Evolutionary conservation across 768 basidiomycete genomes (phyloP).

Genomic region (Rubroboletus pulcherrimus): DNA sequence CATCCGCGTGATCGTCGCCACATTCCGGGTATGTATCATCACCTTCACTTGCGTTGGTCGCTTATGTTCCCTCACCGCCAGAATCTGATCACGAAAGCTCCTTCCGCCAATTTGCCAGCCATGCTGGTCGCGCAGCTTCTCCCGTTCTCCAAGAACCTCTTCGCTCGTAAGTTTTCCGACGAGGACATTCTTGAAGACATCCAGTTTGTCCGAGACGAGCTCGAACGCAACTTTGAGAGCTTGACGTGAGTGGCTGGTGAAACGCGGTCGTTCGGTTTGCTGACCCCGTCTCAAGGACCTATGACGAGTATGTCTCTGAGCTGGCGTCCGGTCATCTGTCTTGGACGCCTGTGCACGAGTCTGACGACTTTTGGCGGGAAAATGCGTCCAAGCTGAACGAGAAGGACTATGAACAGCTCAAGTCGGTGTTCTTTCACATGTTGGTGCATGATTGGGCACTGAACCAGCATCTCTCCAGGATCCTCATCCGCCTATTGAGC

Average conservation of each 20-base stretch:
- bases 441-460: neutral
- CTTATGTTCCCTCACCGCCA: constrained; percentile 27
- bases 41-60: neutral
- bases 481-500: constrained; percentile 66
- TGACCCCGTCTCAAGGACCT: constrained; percentile 57
- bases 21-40: constrained; percentile 62
- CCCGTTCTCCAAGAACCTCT: constrained; percentile 82
- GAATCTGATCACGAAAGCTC: constrained; percentile 90
- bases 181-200: constrained; percentile 94
- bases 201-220: constrained; percentile 79
- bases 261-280: neutral
- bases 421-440: constrained; percentile 42
- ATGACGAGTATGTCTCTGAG: constrained; percentile 94
- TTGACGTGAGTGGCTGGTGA: constrained; percentile 61
- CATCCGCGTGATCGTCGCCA: constrained; percentile 87
- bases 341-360: constrained; percentile 96
- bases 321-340: constrained; percentile 85
- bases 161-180: constrained; percentile 85
- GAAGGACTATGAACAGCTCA: constrained; percentile 76
- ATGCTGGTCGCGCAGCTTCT: constrained; percentile 89
- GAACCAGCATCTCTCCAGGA: constrained; percentile 41
- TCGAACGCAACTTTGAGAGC: constrained; percentile 82
- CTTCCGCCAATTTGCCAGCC: constrained; percentile 81
- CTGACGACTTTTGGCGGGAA: constrained; percentile 97
- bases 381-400: constrained; percentile 87